phyloP scores from a whole-genome alignment of 805 yeast species.

The Limtongia smithiae region DNA sequence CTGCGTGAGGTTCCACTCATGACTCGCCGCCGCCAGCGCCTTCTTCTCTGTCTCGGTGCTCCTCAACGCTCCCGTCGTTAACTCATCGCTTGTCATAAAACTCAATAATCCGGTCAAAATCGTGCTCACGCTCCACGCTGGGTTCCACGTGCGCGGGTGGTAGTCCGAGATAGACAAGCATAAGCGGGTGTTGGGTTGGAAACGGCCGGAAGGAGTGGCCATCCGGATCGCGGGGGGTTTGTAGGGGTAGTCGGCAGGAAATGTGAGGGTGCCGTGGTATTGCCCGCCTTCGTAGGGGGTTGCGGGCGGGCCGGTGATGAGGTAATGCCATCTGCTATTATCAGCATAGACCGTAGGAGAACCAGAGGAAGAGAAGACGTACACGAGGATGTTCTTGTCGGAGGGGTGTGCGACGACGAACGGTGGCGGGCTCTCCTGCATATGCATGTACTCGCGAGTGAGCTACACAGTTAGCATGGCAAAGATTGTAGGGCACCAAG shows the following conservation, averaged over 20 bases:
- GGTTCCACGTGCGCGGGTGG: constrained; percentile 95
- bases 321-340: constrained; percentile 63
- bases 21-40: constrained; percentile 56
- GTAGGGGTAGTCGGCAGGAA: constrained; percentile 86
- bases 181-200: constrained; percentile 71
- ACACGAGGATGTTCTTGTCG: constrained; percentile 77
- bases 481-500: no score
- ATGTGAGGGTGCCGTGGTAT: constrained; percentile 80
- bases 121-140: constrained; percentile 91
- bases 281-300: constrained; percentile 81
- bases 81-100: constrained; percentile 86
- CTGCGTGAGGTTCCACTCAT: constrained; percentile 61
- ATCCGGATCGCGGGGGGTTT: constrained; percentile 88
- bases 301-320: constrained; percentile 79
- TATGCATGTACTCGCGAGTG: constrained; percentile 74
- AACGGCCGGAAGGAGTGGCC: constrained; percentile 87
- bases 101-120: constrained; percentile 82
- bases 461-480: constrained; percentile 39
- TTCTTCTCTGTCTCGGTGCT: constrained; percentile 60
- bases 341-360: not conserved
- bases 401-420: constrained; percentile 79
- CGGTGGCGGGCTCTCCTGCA: constrained; percentile 79
- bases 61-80: constrained; percentile 75
- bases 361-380: constrained; percentile 9
- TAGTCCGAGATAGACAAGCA: constrained; percentile 92